Conservation (phyloP, 2,329 filamentous ascomycete genomes). For the Talaromyces sp. region DNA sequence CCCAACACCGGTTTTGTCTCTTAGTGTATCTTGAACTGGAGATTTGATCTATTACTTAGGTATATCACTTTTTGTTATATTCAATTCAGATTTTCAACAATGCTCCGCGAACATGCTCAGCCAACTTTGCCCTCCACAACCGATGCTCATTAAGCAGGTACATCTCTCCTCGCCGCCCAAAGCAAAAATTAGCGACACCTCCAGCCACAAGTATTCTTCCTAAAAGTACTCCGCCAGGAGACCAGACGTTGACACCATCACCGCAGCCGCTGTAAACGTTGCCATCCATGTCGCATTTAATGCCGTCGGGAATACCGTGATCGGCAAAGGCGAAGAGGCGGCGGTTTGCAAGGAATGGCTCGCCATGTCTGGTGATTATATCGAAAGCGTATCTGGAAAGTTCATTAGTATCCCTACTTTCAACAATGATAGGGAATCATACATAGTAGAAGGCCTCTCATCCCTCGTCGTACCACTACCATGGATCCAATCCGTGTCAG, state of each 20-base stretch:
- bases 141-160: not conserved
- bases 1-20: no score
- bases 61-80: not conserved
- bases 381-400: not conserved
- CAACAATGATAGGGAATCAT: not conserved
- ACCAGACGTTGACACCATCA: constrained; percentile 57
- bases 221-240: constrained; percentile 48
- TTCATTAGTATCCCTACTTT: not conserved
- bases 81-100: not conserved
- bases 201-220: constrained; percentile 23
- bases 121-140: not conserved
- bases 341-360: constrained; percentile 34
- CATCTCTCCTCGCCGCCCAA: not conserved
- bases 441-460: not conserved
- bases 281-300: constrained; percentile 52
- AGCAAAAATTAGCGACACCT: not conserved
- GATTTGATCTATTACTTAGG: no score
- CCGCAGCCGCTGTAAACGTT: constrained; percentile 57
- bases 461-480: constrained; percentile 20
- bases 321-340: constrained; percentile 53
- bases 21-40: no score
- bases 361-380: not conserved
- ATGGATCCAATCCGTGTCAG: constrained; percentile 37
- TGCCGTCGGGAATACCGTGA: constrained; percentile 45
- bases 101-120: not conserved